Evolutionary conservation across 208 protist species (phyloP), one percentile per base, ranked within the genome.

Genomic region (Acanthamoeba divionensis): DNA sequence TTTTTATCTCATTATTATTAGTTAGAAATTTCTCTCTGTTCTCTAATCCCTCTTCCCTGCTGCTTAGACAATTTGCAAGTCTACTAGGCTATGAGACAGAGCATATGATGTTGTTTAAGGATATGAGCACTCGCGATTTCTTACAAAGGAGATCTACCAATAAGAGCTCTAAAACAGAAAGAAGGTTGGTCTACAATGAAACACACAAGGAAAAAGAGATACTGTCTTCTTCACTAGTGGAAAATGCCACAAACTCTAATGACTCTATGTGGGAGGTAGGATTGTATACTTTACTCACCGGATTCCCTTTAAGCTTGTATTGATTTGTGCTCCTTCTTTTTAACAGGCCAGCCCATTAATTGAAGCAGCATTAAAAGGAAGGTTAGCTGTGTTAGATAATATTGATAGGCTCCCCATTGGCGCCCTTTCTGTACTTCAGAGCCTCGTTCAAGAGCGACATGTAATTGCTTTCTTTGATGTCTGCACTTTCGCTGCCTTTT

Each of bases 81-180:
- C 29, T 77, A 24, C 21, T 89, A 26, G 82, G 82, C 1, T 85
- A 85, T 33, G 75, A 89, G 36, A 89, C 82, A 41, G 55, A 75
- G 55, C 87, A 66, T 54, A 47, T 89, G 82, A 97, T 92, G 95
- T 97, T 91, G 83, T 97, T 21, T 98, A 98, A 92, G 90, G 98
- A 98, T 90, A 98, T 98, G 97, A 97, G 96, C 21, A 93, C 96
- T 57, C 95, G 96, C 41, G 98, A 99, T 80, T 93, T 99, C 57
- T 96, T 99, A 26, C 97, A 98, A 93, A 94, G 97, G 33, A 95
- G 98, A 85, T 94, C 94, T 50, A 99, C 97, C 38, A 47, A 52
- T 18, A 50, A 67, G 38, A 90, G 33, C 31, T n/a, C n/a, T n/a
- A n/a, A n/a, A n/a, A n/a, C n/a, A n/a, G n/a, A n/a, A n/a, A n/a